Base-by-base conservation (phyloP, 805 yeast genomes). In the Saccharomycopsis sp. region DNA sequence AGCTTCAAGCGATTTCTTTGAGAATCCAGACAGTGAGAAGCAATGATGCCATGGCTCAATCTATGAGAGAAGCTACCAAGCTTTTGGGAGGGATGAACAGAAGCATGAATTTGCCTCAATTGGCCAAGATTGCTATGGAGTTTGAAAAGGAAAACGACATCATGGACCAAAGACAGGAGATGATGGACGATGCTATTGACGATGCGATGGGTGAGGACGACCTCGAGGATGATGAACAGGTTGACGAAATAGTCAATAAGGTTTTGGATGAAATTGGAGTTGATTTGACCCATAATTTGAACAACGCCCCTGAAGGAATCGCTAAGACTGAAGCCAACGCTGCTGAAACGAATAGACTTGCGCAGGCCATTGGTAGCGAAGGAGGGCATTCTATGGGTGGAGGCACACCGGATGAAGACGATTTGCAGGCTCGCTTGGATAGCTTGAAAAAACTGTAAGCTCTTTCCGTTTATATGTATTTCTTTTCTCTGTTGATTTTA, bases 121-220 rank as follows among this genome's bases (percentile, higher is more conserved):
- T 94, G 61, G 86, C 89, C 58, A 80, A 86, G 61, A 94, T 94
- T 20, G 90, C 97, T 1, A 91, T 89, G 87, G 98, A 94, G 66
- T 94, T 94, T 71, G 96, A 94, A 67, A 84, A 82, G 66, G 96
- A 92, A 67, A 89, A 88, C 71, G 99, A 95, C 68, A 75, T 95
- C 65, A 94, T 94, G 98, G 97, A 92, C 71, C 99, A 94, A 73
- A 85, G 96, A 67, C 98, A 95, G 71, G 99, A 95, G 70, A 89
- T 95, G 82, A 94, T 94, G 87, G 99, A 94, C 69, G 99, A 94
- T 69, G 95, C 97, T 18, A 86, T 94, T 65, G 99, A 94, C 68
- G 97, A 92, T 70, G 88, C 94, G 18, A 90, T 94, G 94, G 96
- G 87, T 56, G 90, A 85, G 66, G 97, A 89, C 66, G 83, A 89